Evolutionary conservation across 2,329 filamentous ascomycete species (phyloP), one percentile per base, ranked within the genome.

Genomic region (Pestalotiopsis sp.): DNA sequence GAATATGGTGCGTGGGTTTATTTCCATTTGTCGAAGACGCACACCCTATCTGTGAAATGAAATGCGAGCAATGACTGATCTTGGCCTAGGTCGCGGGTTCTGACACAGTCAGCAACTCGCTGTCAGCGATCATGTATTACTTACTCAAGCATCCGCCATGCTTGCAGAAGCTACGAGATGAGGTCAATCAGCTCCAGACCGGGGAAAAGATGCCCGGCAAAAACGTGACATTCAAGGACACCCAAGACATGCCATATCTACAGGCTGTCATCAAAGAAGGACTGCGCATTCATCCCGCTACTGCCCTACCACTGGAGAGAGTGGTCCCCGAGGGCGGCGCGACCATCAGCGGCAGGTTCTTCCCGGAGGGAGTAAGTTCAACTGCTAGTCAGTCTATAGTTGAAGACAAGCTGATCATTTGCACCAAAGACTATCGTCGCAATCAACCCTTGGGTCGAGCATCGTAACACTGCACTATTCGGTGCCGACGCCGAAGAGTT

Each of bases 221-320:
- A 45, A 65, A 75, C 0, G 70, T 78, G 2, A 66, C 68, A 11
- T 77, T 70, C 61, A 69, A 71, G 6, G 73, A 78, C 17, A 72
- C 78, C 2, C 75, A 77, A 65, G 69, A 70, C 38, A 71, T 80
- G 20, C 78, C 80, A 0, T 89, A 87, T 72, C 86, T 86, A 0
- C 79, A 78, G 3, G 86, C 85, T n/a, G 81, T 87, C 4, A 82
- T 88, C 68, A 87, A 87, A 69, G 88, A 90, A 74, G 79, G 82
- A 0, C 78, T 90, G 1, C 70, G 74, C 9, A 12, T 69, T 27
- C 62, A 70, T 0, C 76, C 78, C 0, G 74, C 70, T 5, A 72
- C 77, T 64, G 73, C 75, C 5, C 68, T 79, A 52, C 75, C 75
- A 11, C 23, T 67, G 1, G 65, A 67, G 20, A 73, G 78, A 12